Evolutionary conservation across 495 filamentous ascomycete species (phyloP), one percentile per base, ranked within the genome.

Genomic region (Xylaria telfairii): DNA sequence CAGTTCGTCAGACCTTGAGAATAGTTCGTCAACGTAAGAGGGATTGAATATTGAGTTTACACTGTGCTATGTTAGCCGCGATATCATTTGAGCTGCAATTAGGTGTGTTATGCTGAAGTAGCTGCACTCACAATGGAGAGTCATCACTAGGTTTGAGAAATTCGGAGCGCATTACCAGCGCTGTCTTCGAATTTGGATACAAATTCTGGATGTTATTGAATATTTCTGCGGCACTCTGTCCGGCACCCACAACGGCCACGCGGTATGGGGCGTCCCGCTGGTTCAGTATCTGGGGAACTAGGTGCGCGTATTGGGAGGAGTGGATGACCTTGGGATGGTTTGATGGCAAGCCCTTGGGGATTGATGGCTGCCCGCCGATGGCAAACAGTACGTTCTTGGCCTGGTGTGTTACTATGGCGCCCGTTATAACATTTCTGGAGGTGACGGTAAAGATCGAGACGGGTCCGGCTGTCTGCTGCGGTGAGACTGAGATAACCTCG

Each of bases 41-140:
- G 95, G 95, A 79, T 98, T 92, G 85, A 99, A 99, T 73, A 98
- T 91, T 73, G 95, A 94, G 79, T 99, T 99, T 67, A 99, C 94
- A 74, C 94, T 97, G 73, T 13, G 1, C 41, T 3, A 8, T 0
- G 54, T 81, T 61, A 80, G 64, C 26, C 61, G 34, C 24, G 54
- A 1, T 64, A 15, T 37, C n/a, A 5, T 28, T 19, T 39, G 1
- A 26, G 28, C 6, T 28, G 28, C 7, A 28, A 9, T 10, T 19
- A 12, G 26, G 51, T 7, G 51, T 54, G 8, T 13, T 10, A 47
- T 51, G 47, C 12, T 12, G 19, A 12, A 51, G n/a, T 24, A 49
- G 10, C 24, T 57, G n/a, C 4, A 87, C 91, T 81, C 83, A 96
- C 93, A 98, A 98, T 24, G 95, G 95, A 60, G 93, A 96, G 76